Percentiles rank a stretch among this genome's conserved stretches.
These are phyloP conservation scores for Gilbertella persicaria DNA, from an alignment of 371 early-diverging fungal genomes.

Conservation along the genomic window DNA sequence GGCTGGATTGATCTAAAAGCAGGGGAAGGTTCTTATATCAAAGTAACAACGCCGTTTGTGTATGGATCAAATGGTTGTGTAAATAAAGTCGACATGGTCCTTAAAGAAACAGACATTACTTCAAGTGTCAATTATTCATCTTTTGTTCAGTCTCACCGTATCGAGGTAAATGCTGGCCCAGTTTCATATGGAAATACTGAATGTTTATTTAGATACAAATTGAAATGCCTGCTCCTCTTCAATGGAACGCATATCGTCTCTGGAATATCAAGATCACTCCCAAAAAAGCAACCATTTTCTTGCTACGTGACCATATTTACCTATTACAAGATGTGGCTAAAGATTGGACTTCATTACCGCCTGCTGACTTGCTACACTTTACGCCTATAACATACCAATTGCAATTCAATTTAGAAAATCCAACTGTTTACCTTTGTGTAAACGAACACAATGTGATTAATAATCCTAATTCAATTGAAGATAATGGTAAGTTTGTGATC, in stretches of 20 bases:
- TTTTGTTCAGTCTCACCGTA: constrained; percentile 50
- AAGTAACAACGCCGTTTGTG: constrained; percentile 65
- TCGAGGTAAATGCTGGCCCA: constrained; percentile 62
- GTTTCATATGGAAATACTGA: too few relatives aligned
- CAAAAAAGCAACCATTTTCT: constrained; percentile 49
- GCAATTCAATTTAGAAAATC: constrained; percentile 53
- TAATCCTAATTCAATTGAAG: constrained; percentile 70
- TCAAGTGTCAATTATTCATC: constrained; percentile 78
- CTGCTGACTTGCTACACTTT: constrained; percentile 65
- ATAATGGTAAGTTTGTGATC: constrained; percentile 64
- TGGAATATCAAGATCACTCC: constrained; percentile 65
- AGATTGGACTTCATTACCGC: constrained; percentile 70
- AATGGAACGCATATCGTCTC: constrained; percentile 77
- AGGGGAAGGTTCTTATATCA: constrained; percentile 53
- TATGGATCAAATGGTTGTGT: constrained; percentile 56
- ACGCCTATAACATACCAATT: constrained; percentile 71
- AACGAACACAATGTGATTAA: constrained; percentile 86
- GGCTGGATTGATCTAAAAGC: constrained; percentile 82
- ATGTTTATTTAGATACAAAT: constrained; percentile 58
- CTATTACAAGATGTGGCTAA: constrained; percentile 74
- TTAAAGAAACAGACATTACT: constrained; percentile 54
- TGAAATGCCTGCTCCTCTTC: constrained; percentile 64
- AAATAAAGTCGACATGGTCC: constrained; percentile 49
- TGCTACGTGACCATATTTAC: constrained; percentile 84
- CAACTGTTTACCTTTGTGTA: constrained; percentile 66